phyloP scores from a whole-genome alignment of 306 rosid genomes.

The Argentina anserina region DNA sequence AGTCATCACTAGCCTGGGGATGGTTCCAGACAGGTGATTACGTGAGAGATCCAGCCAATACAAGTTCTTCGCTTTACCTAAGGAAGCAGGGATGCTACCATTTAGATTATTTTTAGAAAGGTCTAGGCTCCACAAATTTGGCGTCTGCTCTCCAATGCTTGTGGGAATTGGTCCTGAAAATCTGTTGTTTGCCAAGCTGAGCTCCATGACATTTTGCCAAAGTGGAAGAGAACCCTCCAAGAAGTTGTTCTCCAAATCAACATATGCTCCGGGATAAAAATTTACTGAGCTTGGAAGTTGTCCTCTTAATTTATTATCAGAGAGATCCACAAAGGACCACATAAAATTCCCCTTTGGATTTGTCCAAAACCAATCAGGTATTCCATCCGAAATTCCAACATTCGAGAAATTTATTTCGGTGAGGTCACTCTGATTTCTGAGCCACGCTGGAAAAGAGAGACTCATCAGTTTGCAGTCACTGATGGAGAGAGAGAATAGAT shows the following conservation, averaged over 20 bases:
- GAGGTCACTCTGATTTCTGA: neutral
- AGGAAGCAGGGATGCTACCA: neutral
- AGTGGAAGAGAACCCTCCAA: conserved; percentile 9
- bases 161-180: neutral
- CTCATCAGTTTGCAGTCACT: neutral
- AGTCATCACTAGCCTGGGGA: neutral
- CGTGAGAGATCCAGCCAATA: neutral
- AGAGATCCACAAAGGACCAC: neutral
- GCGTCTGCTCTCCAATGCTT: neutral
- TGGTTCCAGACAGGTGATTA: neutral
- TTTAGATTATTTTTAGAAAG: neutral
- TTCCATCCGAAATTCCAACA: neutral
- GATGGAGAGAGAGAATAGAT: neutral
- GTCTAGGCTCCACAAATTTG: neutral
- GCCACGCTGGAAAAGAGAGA: neutral
- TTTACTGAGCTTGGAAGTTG: neutral
- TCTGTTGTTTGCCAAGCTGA: neutral
- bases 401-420: neutral
- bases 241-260: neutral
- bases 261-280: neutral
- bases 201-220: neutral
- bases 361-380: conserved; percentile 13
- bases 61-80: neutral
- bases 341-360: too few species aligned
- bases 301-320: conserved; percentile 3